Evolutionary conservation across 148 eudicot genomes (phyloP), one percentile per base, ranked within the genome.

Genomic region (Dianthus caryophyllus): DNA sequence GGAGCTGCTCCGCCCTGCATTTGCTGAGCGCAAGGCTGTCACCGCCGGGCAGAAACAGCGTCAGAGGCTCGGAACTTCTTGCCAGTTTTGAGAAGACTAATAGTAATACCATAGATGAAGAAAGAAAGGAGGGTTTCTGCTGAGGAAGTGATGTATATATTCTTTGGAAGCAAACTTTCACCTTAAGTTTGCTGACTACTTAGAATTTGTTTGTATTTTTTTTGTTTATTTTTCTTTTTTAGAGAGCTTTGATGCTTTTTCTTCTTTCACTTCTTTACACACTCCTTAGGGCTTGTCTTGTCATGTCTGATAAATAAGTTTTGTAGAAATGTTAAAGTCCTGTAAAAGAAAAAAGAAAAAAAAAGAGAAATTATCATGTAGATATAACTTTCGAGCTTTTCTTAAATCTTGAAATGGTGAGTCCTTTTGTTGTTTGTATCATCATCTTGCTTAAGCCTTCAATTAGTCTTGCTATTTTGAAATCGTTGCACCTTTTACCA

Each of bases 51-150:
- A 86, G 82, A 90, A 67, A 82, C 91, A 82, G 85, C 79, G 89
- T 59, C 98, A 80, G 85, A 88, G 97, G 86, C 89, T 95, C 17
- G 99, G 99, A 46, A 88, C 99, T 80, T 95, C 97, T 1, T 94
- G 99, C 93, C 87, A 87, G 90, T 94, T 94, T 94, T 94, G 90
- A 88, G 80, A 67, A 44, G 51, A 57, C 33, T 31, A 74, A 69
- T 4, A 41, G 50, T 43, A 57, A 80, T n/a, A 71, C 67, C 33
- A 53, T 78, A 66, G 80, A 33, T 33, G 56, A 60, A 62, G 18
- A 46, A 57, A 48, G 59, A 68, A 55, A 21, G 27, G 61, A 20
- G 71, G 21, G 59, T 33, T 70, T 66, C 73, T 76, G 68, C 51
- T 27, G 21, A 58, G 72, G 64, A 65, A 61, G 68, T 79, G 71